These are phyloP conservation scores for Didymella pinodella DNA, from an alignment of 2,329 filamentous ascomycete genomes.

Conservation along the genomic window DNA sequence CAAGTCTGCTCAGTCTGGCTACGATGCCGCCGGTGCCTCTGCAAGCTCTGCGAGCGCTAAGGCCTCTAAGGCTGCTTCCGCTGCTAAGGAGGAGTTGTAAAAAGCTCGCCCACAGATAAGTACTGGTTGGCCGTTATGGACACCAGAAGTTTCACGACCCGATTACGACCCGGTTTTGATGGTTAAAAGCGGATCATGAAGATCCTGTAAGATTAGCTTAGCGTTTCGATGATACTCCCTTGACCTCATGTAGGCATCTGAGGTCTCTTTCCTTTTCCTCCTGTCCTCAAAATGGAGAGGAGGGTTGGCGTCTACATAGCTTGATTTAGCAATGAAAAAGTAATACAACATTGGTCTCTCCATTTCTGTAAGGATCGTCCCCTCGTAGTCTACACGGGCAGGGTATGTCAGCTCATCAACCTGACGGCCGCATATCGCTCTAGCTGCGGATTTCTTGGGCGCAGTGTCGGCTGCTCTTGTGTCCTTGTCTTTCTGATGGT, in stretches of 20 bases:
- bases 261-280: constrained; percentile 26
- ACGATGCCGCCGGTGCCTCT: constrained; percentile 44
- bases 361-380: no score
- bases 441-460: not conserved
- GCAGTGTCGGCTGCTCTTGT: no score
- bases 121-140: constrained; percentile 23
- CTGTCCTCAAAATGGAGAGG: constrained; percentile 20
- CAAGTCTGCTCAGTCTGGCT: constrained; percentile 45
- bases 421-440: not conserved
- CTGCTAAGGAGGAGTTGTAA: constrained; percentile 57
- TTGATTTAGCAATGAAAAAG: constrained; percentile 34
- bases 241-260: constrained; percentile 29
- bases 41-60: constrained; percentile 30
- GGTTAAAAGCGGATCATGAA: constrained; percentile 25
- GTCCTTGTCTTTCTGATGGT: no score
- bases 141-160: constrained; percentile 28
- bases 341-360: not conserved
- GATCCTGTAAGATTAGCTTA: constrained; percentile 39
- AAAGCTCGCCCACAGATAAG: constrained; percentile 23
- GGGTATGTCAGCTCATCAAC: not conserved
- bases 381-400: not conserved
- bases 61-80: constrained; percentile 33
- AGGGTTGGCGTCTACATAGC: constrained; percentile 30
- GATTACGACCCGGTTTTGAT: constrained; percentile 36
- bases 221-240: constrained; percentile 34